phyloP scores from a whole-genome alignment of 23 red algal genomes.

The Gracilaria gracilis region DNA sequence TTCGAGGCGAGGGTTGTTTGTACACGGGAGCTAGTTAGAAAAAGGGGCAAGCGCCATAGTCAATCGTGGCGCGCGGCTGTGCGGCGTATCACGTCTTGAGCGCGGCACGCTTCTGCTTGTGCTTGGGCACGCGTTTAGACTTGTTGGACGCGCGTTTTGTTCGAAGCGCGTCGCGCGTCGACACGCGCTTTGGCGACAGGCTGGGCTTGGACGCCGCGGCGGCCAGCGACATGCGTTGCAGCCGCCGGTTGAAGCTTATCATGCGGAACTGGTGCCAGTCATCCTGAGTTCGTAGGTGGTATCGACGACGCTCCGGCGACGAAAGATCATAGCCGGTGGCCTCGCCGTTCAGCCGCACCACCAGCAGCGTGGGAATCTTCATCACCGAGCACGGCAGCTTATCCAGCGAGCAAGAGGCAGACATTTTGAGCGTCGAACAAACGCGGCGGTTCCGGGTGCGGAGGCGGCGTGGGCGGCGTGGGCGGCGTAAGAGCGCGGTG shows the following conservation, averaged over 20 bases:
- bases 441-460: no score
- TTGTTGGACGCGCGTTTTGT: neutral
- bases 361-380: conserved; percentile 31
- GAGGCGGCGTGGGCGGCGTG: no score
- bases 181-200: neutral
- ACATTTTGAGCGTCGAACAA: neutral
- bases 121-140: neutral
- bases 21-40: neutral
- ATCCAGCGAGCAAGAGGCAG: conserved; percentile 14
- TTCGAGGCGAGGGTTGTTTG: neutral
- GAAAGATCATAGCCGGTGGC: conserved; percentile 36
- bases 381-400: neutral
- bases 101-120: neutral
- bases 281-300: conserved; percentile 9
- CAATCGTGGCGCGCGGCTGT: no score
- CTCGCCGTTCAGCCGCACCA: conserved; percentile 15
- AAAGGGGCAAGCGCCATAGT: no score
- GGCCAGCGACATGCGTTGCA: conserved; percentile 20
- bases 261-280: conserved; percentile 39
- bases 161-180: neutral
- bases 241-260: conserved; percentile 27
- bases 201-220: neutral
- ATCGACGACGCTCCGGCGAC: conserved; percentile 13
- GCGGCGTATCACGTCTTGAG: neutral
- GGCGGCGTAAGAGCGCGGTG: no score